These are phyloP conservation scores for Fusarium keratoplasticum DNA, from an alignment of 2,329 filamentous ascomycete species.

Conservation along the genomic window DNA sequence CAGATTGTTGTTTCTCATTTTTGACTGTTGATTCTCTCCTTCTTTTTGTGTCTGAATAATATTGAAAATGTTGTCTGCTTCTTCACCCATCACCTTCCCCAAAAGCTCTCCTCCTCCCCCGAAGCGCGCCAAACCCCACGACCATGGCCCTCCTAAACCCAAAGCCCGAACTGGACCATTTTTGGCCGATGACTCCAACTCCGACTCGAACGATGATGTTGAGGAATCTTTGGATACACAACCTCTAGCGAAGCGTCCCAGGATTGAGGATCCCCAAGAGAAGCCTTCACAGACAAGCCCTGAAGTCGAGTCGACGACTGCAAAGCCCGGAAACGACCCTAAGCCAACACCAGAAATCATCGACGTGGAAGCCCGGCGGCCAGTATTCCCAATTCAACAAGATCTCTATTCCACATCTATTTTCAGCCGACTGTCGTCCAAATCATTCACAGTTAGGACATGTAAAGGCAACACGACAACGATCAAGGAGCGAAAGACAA, in stretches of 20 bases:
- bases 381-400: conserved; percentile 36
- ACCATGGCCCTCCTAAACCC: conserved; percentile 49
- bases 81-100: conserved; percentile 69
- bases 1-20: not conserved
- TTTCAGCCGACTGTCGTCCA: conserved; percentile 40
- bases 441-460: conserved; percentile 60
- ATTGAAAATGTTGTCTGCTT: conserved; percentile 66
- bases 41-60: not conserved
- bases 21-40: not conserved
- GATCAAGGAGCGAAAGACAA: conserved; percentile 65
- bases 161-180: conserved; percentile 54
- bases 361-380: conserved; percentile 5
- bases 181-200: conserved; percentile 53
- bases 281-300: conserved; percentile 7
- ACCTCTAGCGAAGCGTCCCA: conserved; percentile 48
- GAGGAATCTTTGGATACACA: conserved; percentile 2
- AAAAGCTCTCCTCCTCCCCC: conserved; percentile 57
- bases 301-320: not conserved
- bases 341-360: conserved; percentile 5
- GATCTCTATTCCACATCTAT: conserved; percentile 46
- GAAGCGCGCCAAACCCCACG: conserved; percentile 53
- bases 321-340: not conserved
- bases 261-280: conserved; percentile 43
- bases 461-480: conserved; percentile 68
- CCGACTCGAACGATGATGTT: conserved; percentile 42